phyloP scores from a whole-genome alignment of 768 basidiomycete genomes.

The Cyclocybe cylindracea region DNA sequence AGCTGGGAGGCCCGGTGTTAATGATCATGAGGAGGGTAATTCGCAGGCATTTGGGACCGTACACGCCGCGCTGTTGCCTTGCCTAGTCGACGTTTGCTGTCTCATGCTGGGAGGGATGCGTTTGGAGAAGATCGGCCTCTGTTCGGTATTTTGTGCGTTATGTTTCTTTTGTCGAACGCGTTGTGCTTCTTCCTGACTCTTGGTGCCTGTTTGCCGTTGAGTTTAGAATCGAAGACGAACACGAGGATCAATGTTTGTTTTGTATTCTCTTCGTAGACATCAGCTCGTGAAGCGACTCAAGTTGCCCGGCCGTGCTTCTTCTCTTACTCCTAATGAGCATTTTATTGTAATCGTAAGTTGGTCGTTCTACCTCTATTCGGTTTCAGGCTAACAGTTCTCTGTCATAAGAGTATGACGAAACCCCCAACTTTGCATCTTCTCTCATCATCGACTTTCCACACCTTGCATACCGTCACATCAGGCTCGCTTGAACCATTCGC shows the following conservation, averaged over 20 bases:
- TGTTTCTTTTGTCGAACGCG: conserved; percentile 33
- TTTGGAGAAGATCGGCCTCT: conserved; percentile 27
- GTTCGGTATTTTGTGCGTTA: conserved; percentile 36
- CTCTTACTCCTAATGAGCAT: conserved; percentile 45
- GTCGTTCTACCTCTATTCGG: conserved; percentile 1
- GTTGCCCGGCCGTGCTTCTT: conserved; percentile 39
- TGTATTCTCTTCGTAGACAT: conserved; percentile 40
- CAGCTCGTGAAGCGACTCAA: conserved; percentile 48
- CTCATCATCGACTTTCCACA: conserved; percentile 53
- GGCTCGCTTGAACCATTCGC: conserved; percentile 46
- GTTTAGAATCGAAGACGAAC: conserved; percentile 15
- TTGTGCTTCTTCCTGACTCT: conserved; percentile 25
- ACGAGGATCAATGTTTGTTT: conserved; percentile 23
- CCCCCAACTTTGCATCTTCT: conserved; percentile 58
- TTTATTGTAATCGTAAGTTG: conserved; percentile 63
- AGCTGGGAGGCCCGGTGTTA: neutral
- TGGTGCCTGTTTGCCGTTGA: no score
- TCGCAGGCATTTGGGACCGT: conserved; percentile 15
- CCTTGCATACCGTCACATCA: conserved; percentile 50
- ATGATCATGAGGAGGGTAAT: neutral
- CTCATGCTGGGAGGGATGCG: conserved; percentile 23
- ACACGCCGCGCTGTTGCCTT: conserved; percentile 44
- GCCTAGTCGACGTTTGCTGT: conserved; percentile 3
- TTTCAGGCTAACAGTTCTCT: neutral
- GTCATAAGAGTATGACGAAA: conserved; percentile 57